Evolutionary conservation across 2,329 filamentous ascomycete genomes (phyloP), one percentile per base, ranked within the genome.

Genomic region (Penicillium aurantiogriseum): DNA sequence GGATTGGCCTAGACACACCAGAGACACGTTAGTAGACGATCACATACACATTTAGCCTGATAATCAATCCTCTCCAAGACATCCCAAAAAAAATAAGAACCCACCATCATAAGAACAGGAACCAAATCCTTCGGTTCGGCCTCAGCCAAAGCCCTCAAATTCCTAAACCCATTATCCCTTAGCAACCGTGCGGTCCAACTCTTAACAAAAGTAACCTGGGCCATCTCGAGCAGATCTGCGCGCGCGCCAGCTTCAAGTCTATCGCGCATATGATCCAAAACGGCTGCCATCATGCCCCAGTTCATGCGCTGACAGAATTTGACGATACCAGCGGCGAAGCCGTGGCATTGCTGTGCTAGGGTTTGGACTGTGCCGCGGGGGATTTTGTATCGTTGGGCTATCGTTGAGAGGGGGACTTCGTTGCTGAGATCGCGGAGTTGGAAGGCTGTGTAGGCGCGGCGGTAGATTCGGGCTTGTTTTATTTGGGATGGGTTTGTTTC

Each of bases 401-500:
- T 87, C 3, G 80, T 75, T 63, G 90, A 85, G 33, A 92, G 81
- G 0, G 89, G 88, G 57, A 88, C 77, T 70, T 92, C 89, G 69
- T 90, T 91, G 72, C 88, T 91, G 36, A 92, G 76, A 68, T 92
- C 89, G 35, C 88, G 85, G n/a, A 92, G 81, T 69, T 91, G 89
- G 42, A 92, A 81, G 6, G 89, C 88, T 17, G 89, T 79, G 69
- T 91, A 92, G 64, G 90, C 90, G 15, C 89, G 83, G 23, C 83
- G 83, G 69, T 92, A 89, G 40, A 90, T 82, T 11, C 86, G 81
- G 3, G 84, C 82, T 21, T 77, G 75, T 36, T 85, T 83, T 53
- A 83, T 81, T 65, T 91, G 86, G 46, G 83, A 80, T 2, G 80
- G 69, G 0, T 82, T 89, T 3, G 76, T 80, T 68, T 90, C 86